Conservation (phyloP, 306 rosid genomes). For the Fagus crenata region DNA sequence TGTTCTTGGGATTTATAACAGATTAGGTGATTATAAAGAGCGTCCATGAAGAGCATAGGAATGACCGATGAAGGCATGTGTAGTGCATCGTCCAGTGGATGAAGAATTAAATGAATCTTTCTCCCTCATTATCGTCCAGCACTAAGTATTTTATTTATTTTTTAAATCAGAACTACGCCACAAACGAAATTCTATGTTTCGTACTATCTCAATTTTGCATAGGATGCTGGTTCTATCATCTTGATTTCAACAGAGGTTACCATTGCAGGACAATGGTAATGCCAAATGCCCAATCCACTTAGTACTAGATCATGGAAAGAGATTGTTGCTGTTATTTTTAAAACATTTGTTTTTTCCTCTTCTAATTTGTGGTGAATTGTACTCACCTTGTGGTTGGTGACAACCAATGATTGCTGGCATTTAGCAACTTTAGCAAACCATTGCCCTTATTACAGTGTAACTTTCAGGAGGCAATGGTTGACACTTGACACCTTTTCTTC, state of each 20-base stretch:
- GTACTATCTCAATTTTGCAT: not conserved
- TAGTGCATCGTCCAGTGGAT: not conserved
- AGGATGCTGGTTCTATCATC: not conserved
- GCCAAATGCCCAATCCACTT: not conserved
- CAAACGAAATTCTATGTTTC: not conserved
- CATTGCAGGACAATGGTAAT: not conserved
- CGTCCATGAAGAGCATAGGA: slow-evolving; percentile 37
- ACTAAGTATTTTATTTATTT: not conserved
- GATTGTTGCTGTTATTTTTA: not conserved
- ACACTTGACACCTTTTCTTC: not conserved
- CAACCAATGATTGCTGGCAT: slow-evolving; percentile 18
- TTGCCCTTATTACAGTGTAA: slow-evolving; percentile 17
- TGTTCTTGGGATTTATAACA: slow-evolving; percentile 35
- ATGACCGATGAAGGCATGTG: not conserved
- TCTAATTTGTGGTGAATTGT: slow-evolving; percentile 1
- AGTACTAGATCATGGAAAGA: not conserved
- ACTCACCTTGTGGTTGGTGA: slow-evolving; percentile 14
- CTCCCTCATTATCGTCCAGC: not conserved
- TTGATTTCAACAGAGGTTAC: not conserved
- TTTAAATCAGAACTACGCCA: not conserved
- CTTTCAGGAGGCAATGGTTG: not conserved
- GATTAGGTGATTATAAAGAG: slow-evolving; percentile 47
- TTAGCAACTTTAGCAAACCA: slow-evolving; percentile 23
- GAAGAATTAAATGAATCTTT: not conserved
- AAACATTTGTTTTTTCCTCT: not conserved